A percentile compares a stretch with the other conserved stretches of the same genome.
Evolutionary conservation across 2,329 filamentous ascomycete genomes (phyloP).

Genomic region (Zymoseptoria passerinii): DNA sequence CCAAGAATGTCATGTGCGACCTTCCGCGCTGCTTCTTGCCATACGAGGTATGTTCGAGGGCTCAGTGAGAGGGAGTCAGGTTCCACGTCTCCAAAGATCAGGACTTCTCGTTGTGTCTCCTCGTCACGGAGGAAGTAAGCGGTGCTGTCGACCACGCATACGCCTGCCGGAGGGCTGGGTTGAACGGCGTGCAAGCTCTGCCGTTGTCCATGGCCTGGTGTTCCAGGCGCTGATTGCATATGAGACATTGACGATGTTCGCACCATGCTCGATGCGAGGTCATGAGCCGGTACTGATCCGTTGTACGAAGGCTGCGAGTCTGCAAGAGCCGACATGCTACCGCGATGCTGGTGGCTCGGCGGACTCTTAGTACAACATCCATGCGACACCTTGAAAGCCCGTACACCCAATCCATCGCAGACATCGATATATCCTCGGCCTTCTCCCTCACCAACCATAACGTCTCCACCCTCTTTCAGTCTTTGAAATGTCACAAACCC

Average conservation of each 20-base stretch:
- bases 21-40: conserved; percentile 82
- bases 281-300: conserved; percentile 20
- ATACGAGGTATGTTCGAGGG: conserved; percentile 73
- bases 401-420: conserved; percentile 80
- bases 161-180: conserved; percentile 12
- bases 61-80: conserved; percentile 76
- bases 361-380: conserved; percentile 71
- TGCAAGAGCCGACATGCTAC: conserved; percentile 31
- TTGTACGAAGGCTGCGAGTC: conserved; percentile 27
- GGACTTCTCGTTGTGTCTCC: conserved; percentile 61
- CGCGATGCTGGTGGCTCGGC: conserved; percentile 32
- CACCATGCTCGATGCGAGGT: conserved; percentile 15
- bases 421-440: conserved; percentile 79
- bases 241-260: conserved; percentile 23
- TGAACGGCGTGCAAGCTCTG: conserved; percentile 21
- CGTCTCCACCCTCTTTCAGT: conserved; percentile 79
- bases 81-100: conserved; percentile 94
- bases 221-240: conserved; percentile 22
- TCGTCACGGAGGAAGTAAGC: conserved; percentile 74
- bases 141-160: conserved; percentile 76
- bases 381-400: conserved; percentile 80
- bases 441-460: conserved; percentile 70
- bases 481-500: conserved; percentile 86
- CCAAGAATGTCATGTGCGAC: conserved; percentile 62
- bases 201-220: conserved; percentile 21